phyloP scores from a whole-genome alignment of 2,329 filamentous ascomycete species.

The Phialophora verrucosa region DNA sequence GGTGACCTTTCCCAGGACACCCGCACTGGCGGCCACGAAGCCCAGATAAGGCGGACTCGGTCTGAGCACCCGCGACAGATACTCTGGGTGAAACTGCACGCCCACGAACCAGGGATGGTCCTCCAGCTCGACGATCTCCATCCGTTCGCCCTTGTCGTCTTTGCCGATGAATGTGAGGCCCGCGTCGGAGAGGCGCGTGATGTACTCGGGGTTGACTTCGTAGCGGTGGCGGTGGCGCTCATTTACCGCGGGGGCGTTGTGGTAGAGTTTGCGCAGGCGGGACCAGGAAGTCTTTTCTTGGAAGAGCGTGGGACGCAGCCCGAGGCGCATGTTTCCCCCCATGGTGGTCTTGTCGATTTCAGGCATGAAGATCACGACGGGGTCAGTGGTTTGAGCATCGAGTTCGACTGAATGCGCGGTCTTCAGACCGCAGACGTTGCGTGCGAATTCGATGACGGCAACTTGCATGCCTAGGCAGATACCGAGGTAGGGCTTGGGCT shows the following conservation, averaged over 20 bases:
- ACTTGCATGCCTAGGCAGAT: constrained; percentile 94
- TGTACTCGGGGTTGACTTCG: constrained; percentile 82
- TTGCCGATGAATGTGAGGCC: constrained; percentile 80
- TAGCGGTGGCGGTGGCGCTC: constrained; percentile 90
- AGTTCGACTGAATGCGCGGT: constrained; percentile 64
- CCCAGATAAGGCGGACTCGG: constrained; percentile 80
- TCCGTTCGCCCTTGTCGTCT: constrained; percentile 76
- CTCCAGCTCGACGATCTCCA: constrained; percentile 82
- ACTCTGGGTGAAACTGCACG: constrained; percentile 90
- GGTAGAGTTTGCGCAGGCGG: constrained; percentile 75
- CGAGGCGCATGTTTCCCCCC: constrained; percentile 87
- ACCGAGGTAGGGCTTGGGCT: constrained; percentile 81
- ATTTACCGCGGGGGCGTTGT: constrained; percentile 54
- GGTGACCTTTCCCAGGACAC: constrained; percentile 61
- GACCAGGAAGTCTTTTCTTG: constrained; percentile 78
- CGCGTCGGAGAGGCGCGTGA: constrained; percentile 69
- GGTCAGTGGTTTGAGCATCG: constrained; percentile 63
- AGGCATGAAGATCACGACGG: constrained; percentile 89
- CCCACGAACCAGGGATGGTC: constrained; percentile 85
- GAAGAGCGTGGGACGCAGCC: constrained; percentile 75
- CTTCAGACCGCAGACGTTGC: constrained; percentile 71
- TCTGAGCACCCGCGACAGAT: constrained; percentile 73
- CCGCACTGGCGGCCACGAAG: constrained; percentile 78
- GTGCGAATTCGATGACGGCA: constrained; percentile 86
- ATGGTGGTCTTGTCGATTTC: constrained; percentile 77